Base-by-base conservation (phyloP, 345 rosid genomes). In the Lagerstroemia speciosa region DNA sequence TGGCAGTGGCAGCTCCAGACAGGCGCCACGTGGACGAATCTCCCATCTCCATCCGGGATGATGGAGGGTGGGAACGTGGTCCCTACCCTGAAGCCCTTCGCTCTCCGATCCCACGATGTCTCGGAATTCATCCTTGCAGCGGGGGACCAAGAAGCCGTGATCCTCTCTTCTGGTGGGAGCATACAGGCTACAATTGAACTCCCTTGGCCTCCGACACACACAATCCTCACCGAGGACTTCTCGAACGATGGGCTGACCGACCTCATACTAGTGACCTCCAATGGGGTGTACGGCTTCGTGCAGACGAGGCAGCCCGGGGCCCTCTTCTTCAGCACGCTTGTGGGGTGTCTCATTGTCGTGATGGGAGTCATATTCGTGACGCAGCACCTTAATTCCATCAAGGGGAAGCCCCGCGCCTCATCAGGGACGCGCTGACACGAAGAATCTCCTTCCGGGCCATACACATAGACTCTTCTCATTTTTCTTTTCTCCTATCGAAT, bases 221-320 rank as follows among this genome's bases (percentile, higher is more conserved):
- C 88, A 65, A 84, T 94, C 31, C 73, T 94, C 60, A 58, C 84
- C 2, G 98, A 91, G 16, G 99, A 94, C 82, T 94, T 89, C 83
- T 89, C 98, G 0, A 86, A 84, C 69, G 99, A 95, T 46, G 97
- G 98, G 17, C 89, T 92, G 33, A 86, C 96, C 4, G 99, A 92
- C 79, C 76, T 92, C 63, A 95, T 95, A 68, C 78, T 95, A 31
- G 82, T 95, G 83, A 95, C 99, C 38, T 87, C 97, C 19, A 92
- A 78, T 26, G 98, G 98, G 32, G 79, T 91, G 10, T 92, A 91
- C 37, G 97, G 99, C 40, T 94, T 91, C 60, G 96, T 92, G 72
- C 99, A 95, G 77, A 88, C 94, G 29, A 89, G 98, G 77, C 96
- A 90, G 64, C 99, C 99, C 0, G 99, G 99, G 45, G 99, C 97